Base-by-base conservation (phyloP, 805 yeast species). In the Phaffomyces thermotolerans region DNA sequence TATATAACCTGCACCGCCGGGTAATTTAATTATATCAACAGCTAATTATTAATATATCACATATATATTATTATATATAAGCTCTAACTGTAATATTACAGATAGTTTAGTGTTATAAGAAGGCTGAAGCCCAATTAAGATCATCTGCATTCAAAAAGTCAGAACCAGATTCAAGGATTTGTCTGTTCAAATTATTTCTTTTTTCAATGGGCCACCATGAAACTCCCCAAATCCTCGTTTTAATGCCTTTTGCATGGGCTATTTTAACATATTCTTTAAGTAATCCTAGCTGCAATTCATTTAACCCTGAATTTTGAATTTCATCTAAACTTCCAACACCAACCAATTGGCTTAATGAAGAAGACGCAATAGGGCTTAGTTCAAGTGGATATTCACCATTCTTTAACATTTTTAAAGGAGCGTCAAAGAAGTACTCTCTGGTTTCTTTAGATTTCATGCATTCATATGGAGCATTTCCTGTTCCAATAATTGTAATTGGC, bases 151-250 rank as follows among this genome's bases (percentile, higher is more conserved):
- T 84, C 39, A 84, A 57, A 49, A 78, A 72, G 53, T 83, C 89
- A 15, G 76, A 68, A 3, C 78, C 81, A 22, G 69, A 50, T 22
- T 61, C 64, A 37, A 70, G 58, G 7, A 79, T 64, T 46, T 74
- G 78, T 49, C 65, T 56, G 75, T 81, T 75, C 34, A 80, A 67
- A 5, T 60, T 57, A 34, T 73, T 58, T 48, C 76, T 69, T 33
- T 66, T 60, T 18, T 56, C 49, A 3, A 64, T 60, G 9, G 93
- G 91, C 90, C 90, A 84, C 54, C 72, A 70, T 2, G 84, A 76
- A 14, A 78, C 79, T 25, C 81, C 90, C 91, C 93, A 84, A 34
- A 83, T 63, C 47, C 93, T 66, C 0, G 89, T 79, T 52, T 69
- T 67, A 35, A 81, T 57, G 12, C 77, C 76, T 39, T 60, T 48